Evolutionary conservation across 805 yeast genomes (phyloP), one percentile per base, ranked within the genome.

Genomic region (Yueomyces sinensis): DNA sequence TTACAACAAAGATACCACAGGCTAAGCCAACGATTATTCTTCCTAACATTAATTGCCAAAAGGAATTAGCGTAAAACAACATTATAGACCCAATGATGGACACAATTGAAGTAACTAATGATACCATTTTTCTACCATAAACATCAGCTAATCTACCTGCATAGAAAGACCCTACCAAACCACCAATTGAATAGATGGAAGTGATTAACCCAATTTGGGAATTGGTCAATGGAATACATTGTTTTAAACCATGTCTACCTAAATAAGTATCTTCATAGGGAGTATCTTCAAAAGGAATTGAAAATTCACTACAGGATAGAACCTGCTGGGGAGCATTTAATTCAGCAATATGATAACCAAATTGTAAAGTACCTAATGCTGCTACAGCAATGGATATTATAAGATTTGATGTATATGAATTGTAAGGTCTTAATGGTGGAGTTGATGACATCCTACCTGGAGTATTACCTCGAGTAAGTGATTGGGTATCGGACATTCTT

Each of bases 291-390:
- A 17, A 16, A 17, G 20, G 9, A n/a, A 13, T 19, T 9, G 44
- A 43, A 30, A 47, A 33, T 17, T 46, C 48, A 17, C 54, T 55
- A 49, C 94, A 83, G 9, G 82, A 68, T 32, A 84, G 63, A 23
- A 72, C 70, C 13, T 70, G 67, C 37, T 80, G 81, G 0, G 96
- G 95, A 5, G 95, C 94, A 58, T 89, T 89, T 52, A 89, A 66
- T 54, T 87, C 96, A 1, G 95, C 79, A 79, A 89, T 77, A 54
- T 91, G 97, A 54, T 82, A 84, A 1, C 98, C 98, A 55, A 79
- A 91, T 55, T 86, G 96, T 11, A 87, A 62, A 2, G 94, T 73
- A 2, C 87, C 86, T 17, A 84, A 49, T 44, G 93, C 81, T 5
- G 77, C 74, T 11, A 81, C 72, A 7, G 15, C 17, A 5, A 36